Evolutionary conservation across 176 grass and related monocot species (phyloP), one percentile per base, ranked within the genome.

Genomic region (Chrysopogon serrulatus): DNA sequence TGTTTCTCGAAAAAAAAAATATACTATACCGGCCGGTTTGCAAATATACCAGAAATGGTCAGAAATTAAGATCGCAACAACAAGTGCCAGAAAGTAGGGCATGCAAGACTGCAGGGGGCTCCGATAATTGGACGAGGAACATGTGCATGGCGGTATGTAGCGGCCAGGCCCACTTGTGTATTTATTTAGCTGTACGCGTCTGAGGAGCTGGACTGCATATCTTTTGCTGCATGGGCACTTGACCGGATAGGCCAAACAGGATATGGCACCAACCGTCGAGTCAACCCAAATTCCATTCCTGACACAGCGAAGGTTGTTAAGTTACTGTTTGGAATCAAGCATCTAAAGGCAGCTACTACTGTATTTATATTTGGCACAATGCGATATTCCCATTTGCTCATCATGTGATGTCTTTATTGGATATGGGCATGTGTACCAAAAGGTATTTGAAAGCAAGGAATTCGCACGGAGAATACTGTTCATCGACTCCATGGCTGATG

Each of bases 81-180:
- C n/a, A n/a, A n/a, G 6, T 41, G 10, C 53, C 13, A 31, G 37
- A 63, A 78, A 62, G 36, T 43, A 19, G 75, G 76, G 56, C 16
- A 19, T 51, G 48, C 48, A 21, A 53, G 8, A 18, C 34, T 37
- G 24, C 66, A 40, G 3, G 7, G 13, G 1, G 1, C 61, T 44
- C 60, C 62, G 61, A 79, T 79, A 67, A 80, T 80, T 80, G 42
- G 77, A 80, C 61, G 77, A 67, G 21, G 42, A 80, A 48, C 30
- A 75, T 24, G 53, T 35, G 62, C 77, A 37, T 56, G 72, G 31
- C 21, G 27, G 41, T 28, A 51, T 51, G 47, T 19, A 19, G 47
- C 0, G 47, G 17, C 19, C 17, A 19, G 47, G 47, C 47, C 47
- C 47, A 51, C 47, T 51, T 51, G 47, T n/a, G n/a, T 51, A 19